Percentiles rank a stretch among this genome's conserved stretches.
phyloP scores from a whole-genome alignment of 176 grass and related monocot species.

The Avena atlantica region DNA sequence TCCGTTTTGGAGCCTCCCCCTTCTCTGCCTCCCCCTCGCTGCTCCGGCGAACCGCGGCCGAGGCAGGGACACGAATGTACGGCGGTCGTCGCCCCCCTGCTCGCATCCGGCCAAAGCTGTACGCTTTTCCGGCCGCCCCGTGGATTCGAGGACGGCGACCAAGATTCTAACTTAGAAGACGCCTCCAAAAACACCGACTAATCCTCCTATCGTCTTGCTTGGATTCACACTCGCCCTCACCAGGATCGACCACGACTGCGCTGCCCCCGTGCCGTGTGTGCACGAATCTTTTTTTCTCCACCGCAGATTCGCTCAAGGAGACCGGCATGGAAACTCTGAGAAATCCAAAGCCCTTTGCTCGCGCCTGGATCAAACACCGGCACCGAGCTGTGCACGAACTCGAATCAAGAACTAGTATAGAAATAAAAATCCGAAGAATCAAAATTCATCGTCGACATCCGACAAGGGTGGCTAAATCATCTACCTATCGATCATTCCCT shows the following conservation, averaged over 20 bases:
- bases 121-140: neutral
- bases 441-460: neutral
- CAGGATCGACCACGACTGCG: slow-evolving; percentile 20
- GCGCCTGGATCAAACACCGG: slow-evolving; percentile 4
- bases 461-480: slow-evolving; percentile 22
- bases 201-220: slow-evolving; percentile 37
- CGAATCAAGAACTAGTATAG: neutral
- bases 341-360: slow-evolving; percentile 38
- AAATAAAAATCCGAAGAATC: neutral
- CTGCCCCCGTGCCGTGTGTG: neutral
- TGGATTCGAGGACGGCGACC: slow-evolving; percentile 31
- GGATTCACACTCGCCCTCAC: neutral
- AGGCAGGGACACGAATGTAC: neutral
- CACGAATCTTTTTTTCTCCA: slow-evolving; percentile 9
- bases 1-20: neutral
- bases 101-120: neutral
- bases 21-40: neutral
- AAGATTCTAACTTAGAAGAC: neutral
- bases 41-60: slow-evolving; percentile 37
- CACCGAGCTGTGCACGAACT: neutral
- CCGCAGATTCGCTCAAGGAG: neutral
- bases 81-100: neutral
- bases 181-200: neutral
- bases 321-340: neutral
- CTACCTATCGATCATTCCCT: neutral